Percentiles rank a stretch among this genome's conserved stretches.
Evolutionary conservation across 2,329 filamentous ascomycete species (phyloP).

Genomic region (Hymenoscyphus infarciens): DNA sequence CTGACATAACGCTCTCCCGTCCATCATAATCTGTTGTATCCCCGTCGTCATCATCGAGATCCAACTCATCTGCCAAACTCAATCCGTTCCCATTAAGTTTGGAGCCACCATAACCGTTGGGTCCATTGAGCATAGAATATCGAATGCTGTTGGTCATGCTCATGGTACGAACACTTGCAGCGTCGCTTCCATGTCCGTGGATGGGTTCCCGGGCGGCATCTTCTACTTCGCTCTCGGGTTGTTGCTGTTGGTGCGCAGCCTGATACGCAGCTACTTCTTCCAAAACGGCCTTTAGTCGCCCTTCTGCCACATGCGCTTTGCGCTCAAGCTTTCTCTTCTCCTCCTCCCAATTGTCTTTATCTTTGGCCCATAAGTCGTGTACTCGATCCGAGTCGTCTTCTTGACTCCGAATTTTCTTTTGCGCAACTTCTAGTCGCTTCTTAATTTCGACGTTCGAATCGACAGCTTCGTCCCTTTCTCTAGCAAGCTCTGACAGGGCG

Average conservation of each 20-base stretch:
- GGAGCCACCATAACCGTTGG: conserved; percentile 46
- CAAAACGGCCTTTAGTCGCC: conserved; percentile 74
- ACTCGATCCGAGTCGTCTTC: conserved; percentile 80
- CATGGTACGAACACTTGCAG: conserved; percentile 68
- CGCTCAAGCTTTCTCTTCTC: conserved; percentile 80
- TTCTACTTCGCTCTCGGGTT: conserved; percentile 56
- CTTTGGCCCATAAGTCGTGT: conserved; percentile 76
- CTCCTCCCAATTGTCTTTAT: conserved; percentile 80
- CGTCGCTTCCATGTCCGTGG: conserved; percentile 56
- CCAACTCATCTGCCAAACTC: conserved; percentile 86
- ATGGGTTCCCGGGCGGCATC: conserved; percentile 56
- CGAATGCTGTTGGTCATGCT: conserved; percentile 70
- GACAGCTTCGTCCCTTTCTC: conserved; percentile 81
- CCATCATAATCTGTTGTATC: conserved; percentile 70
- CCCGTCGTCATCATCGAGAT: conserved; percentile 75
- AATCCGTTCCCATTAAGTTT: conserved; percentile 66
- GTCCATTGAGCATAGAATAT: conserved; percentile 65
- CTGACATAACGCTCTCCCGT: conserved; percentile 54
- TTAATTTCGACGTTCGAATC: conserved; percentile 69
- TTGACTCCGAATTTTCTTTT: conserved; percentile 73
- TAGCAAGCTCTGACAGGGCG: conserved; percentile 76
- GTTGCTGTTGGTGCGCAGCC: conserved; percentile 47
- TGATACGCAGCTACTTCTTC: conserved; percentile 79
- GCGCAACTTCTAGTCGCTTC: conserved; percentile 70
- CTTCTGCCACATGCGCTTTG: conserved; percentile 86